Base-by-base conservation (phyloP, 148 eudicot genomes). In the Vaccinium corymbosum region DNA sequence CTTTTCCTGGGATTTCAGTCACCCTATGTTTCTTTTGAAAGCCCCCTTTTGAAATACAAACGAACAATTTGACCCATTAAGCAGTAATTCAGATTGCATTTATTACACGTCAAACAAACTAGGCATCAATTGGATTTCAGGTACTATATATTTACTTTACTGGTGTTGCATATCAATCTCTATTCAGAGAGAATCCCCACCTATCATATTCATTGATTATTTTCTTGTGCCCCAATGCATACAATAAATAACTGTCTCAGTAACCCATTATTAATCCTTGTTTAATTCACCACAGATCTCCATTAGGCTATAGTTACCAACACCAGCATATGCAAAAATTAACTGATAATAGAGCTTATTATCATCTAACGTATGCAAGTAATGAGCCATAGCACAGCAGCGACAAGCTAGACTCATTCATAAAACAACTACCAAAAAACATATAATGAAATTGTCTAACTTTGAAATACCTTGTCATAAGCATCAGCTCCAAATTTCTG, bases 401-500 rank as follows among this genome's bases (percentile, higher is more conserved):
- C 7, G 0, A 15, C 77, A 38, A 1, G n/a, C 38, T 61, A 59
- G 35, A 35, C n/a, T 17, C 16, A 17, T 3, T 32, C 32, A 48
- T 27, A 48, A 80, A 2, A 46, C 20, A 46, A 1, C 1, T 13
- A 81, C 0, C 2, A 53, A 46, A 7, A 0, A 19, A 11, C 4
- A 49, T 12, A 81, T 0, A 48, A 48, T 81, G 53, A 7, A 61
- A 83, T 35, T 4, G 16, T 53, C 35, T 42, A 77, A 20, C 35
- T 38, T 11, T 57, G 72, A 61, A 75, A 62, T 86, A 96, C 97
- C 95, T 90, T 89, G 1, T 81, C 90, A 86, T 97, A 97, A 16
- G 90, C 97, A 66, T 92, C 90, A 48, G 74, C 73, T 20, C 97
- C 97, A 85, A 93, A 83, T 61, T 87, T 89, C 16, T 89, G 89